Percentiles rank a stretch among this genome's conserved stretches.
These are phyloP conservation scores for Onygena corvina DNA, from an alignment of 2,329 filamentous ascomycete genomes.

Conservation along the genomic window DNA sequence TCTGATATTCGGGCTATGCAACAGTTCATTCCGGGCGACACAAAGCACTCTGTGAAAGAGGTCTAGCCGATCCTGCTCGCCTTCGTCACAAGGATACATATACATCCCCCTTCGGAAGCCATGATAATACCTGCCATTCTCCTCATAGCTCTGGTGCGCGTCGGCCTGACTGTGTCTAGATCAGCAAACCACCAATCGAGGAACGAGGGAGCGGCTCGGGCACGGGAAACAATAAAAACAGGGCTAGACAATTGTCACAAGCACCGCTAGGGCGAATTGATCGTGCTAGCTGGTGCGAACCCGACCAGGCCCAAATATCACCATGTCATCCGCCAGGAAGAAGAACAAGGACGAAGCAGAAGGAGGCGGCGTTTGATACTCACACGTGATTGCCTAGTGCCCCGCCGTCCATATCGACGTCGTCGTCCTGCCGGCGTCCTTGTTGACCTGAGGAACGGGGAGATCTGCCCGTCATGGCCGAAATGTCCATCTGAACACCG, in stretches of 20 bases:
- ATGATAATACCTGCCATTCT: constrained; percentile 61
- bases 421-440: constrained; percentile 9
- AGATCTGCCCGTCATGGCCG: constrained; percentile 14
- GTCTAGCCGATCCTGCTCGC: constrained; percentile 66
- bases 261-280: not conserved
- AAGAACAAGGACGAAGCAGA: not conserved
- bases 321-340: not conserved
- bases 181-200: too few species aligned
- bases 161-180: constrained; percentile 24
- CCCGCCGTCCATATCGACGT: constrained; percentile 7
- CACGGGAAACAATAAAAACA: too few species aligned
- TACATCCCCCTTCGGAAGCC: constrained; percentile 57
- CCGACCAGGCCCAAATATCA: not conserved
- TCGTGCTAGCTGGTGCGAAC: not conserved
- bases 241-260: not conserved
- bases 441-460: constrained; percentile 11
- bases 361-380: constrained; percentile 4
- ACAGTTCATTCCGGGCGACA: constrained; percentile 45
- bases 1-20: constrained; percentile 26
- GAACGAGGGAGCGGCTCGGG: too few species aligned
- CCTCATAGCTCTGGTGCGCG: constrained; percentile 39
- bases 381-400: constrained; percentile 13
- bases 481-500: constrained; percentile 16
- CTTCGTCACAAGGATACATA: constrained; percentile 65
- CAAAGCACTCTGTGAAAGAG: constrained; percentile 68